phyloP scores from a whole-genome alignment of 2,329 filamentous ascomycete species.

The Biscogniauxia mediterranea region DNA sequence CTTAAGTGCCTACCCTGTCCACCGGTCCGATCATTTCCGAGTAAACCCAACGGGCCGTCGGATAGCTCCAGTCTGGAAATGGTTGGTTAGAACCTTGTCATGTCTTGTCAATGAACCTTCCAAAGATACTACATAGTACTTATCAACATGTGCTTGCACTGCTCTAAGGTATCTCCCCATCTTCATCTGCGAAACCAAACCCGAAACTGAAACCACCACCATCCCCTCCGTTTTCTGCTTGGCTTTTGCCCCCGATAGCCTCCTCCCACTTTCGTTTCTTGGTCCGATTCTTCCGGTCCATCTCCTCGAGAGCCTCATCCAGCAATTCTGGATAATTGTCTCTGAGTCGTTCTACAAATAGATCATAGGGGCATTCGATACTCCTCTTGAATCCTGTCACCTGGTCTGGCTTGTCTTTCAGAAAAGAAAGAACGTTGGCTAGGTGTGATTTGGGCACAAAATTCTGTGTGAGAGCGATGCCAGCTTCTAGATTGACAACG shows the following conservation, averaged over 20 bases:
- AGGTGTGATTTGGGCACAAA: conserved; percentile 81
- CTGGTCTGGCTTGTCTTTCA: conserved; percentile 79
- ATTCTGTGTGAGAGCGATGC: conserved; percentile 91
- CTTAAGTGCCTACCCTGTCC: not conserved
- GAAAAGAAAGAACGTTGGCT: conserved; percentile 72
- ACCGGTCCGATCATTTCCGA: not conserved
- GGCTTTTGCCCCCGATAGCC: conserved; percentile 58
- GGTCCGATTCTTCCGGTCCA: conserved; percentile 60
- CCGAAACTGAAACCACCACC: conserved; percentile 58
- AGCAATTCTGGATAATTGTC: conserved; percentile 65
- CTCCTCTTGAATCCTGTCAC: conserved; percentile 80
- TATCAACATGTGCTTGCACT: not conserved
- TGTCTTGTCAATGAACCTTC: not conserved
- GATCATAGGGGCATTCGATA: conserved; percentile 67
- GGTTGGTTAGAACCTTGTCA: not conserved
- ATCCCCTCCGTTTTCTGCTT: conserved; percentile 31
- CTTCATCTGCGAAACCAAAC: conserved; percentile 53
- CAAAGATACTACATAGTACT: no score
- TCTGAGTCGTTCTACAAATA: conserved; percentile 70
- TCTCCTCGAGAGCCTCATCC: conserved; percentile 59
- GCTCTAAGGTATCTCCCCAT: conserved; percentile 45
- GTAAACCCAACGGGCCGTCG: not conserved
- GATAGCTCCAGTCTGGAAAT: not conserved
- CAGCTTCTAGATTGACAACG: conserved; percentile 82
- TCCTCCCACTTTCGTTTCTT: conserved; percentile 88